These are phyloP conservation scores for Thinopyrum elongatum DNA, from an alignment of 176 grass and related monocot species.

Conservation along the genomic window DNA sequence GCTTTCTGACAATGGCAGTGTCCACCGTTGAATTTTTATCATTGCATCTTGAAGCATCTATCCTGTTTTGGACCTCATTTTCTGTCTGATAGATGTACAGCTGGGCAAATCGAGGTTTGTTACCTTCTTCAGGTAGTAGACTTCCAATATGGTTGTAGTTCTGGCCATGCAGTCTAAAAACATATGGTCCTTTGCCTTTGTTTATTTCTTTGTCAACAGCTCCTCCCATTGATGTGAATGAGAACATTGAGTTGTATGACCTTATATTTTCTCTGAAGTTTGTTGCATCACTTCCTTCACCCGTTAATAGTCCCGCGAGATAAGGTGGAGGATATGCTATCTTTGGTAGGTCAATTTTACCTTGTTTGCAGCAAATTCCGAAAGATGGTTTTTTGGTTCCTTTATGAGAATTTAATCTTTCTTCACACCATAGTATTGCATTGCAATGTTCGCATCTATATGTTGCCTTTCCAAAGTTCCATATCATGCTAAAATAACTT, in stretches of 20 bases:
- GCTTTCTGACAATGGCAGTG: not conserved
- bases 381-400: no score
- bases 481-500: no score
- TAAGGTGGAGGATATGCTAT: no score
- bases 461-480: no score
- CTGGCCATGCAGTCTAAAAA: not conserved
- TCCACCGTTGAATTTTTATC: no score
- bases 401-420: no score
- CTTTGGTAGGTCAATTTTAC: no score
- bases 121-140: not conserved
- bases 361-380: no score
- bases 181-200: not conserved
- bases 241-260: slow-evolving; percentile 25
- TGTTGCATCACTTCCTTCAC: not conserved
- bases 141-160: slow-evolving; percentile 6
- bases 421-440: no score
- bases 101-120: not conserved
- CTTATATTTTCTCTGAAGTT: slow-evolving; percentile 4
- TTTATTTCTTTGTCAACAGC: not conserved
- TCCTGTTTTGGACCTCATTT: slow-evolving; percentile 16
- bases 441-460: no score
- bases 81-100: not conserved
- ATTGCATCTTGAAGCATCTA: not conserved
- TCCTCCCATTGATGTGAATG: slow-evolving; percentile 1
- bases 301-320: no score